These are phyloP conservation scores for Penicillium alfredii DNA, from an alignment of 495 filamentous ascomycete species.

Conservation along the genomic window DNA sequence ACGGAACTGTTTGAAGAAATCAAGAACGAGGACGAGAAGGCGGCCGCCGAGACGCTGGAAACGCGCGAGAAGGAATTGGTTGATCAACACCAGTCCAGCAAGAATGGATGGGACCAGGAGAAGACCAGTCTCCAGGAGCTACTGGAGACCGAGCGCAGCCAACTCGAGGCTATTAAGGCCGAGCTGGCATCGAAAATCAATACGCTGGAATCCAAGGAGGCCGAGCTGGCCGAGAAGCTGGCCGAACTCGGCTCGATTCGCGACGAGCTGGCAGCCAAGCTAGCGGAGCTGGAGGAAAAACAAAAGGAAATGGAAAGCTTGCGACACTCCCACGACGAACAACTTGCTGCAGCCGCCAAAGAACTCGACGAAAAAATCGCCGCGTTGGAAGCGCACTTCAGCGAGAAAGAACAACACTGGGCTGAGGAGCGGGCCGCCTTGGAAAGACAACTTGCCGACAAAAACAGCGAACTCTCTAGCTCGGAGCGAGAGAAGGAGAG, in stretches of 20 bases:
- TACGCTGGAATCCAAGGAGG: slow-evolving; percentile 18
- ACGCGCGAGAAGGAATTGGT: slow-evolving; percentile 35
- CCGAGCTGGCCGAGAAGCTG: slow-evolving; percentile 20
- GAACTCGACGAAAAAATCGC: slow-evolving; percentile 35
- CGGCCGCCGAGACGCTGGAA: slow-evolving; percentile 32
- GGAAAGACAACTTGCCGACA: slow-evolving; percentile 35
- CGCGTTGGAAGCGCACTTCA: slow-evolving; percentile 29
- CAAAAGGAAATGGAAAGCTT: slow-evolving; percentile 27
- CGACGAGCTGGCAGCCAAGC: slow-evolving; percentile 19
- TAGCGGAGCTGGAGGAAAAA: slow-evolving; percentile 15
- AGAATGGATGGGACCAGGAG: slow-evolving; percentile 40
- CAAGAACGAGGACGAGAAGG: slow-evolving; percentile 44
- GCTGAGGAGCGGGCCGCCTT: slow-evolving; percentile 27
- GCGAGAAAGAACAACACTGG: slow-evolving; percentile 36
- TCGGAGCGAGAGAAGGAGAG: slow-evolving; percentile 45
- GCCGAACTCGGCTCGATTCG: slow-evolving; percentile 31
- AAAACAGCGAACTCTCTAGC: slow-evolving; percentile 30
- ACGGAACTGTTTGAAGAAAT: slow-evolving; percentile 45
- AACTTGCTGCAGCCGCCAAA: slow-evolving; percentile 26
- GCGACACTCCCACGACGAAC: slow-evolving; percentile 16
- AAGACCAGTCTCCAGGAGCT: slow-evolving; percentile 38
- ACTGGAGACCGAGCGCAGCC: slow-evolving; percentile 31
- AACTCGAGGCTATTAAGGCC: slow-evolving; percentile 29
- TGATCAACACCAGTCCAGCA: slow-evolving; percentile 33
- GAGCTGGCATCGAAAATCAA: slow-evolving; percentile 32